A percentile compares a stretch with the other conserved stretches of the same genome.
phyloP scores from a whole-genome alignment of 2,329 filamentous ascomycete species.

The Phoma herbarum region DNA sequence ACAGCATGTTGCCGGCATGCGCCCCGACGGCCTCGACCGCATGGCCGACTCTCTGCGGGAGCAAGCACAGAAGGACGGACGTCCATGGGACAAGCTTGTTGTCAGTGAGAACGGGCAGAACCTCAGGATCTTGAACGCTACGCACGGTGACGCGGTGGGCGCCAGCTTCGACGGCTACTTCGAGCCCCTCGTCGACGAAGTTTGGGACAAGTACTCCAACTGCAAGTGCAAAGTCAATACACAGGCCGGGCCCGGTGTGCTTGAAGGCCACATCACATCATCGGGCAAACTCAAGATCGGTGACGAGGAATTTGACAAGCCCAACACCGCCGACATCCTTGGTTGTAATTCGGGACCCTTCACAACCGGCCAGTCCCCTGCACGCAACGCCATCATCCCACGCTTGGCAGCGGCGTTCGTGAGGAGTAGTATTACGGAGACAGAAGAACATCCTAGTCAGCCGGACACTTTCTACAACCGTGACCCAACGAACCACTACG shows the following conservation, averaged over 20 bases:
- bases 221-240: slow-evolving; percentile 16
- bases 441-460: slow-evolving; percentile 4
- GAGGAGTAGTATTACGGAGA: slow-evolving; percentile 4
- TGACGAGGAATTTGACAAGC: slow-evolving; percentile 15
- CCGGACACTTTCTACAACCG: slow-evolving; percentile 15
- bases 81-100: slow-evolving; percentile 16
- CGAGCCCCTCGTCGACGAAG: slow-evolving; percentile 19
- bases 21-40: slow-evolving; percentile 8
- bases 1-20: slow-evolving; percentile 17
- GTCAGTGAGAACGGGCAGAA: slow-evolving; percentile 8
- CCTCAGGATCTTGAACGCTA: slow-evolving; percentile 15
- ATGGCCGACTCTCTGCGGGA: slow-evolving; percentile 12
- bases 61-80: slow-evolving; percentile 18
- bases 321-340: slow-evolving; percentile 16
- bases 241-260: slow-evolving; percentile 11
- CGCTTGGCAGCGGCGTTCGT: slow-evolving; percentile 17
- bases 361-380: slow-evolving; percentile 8
- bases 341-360: slow-evolving; percentile 18
- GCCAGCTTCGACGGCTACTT: slow-evolving; percentile 18
- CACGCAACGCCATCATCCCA: slow-evolving; percentile 19
- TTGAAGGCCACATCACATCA: slow-evolving; percentile 11
- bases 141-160: slow-evolving; percentile 17
- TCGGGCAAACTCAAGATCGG: slow-evolving; percentile 11
- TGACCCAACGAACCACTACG: slow-evolving; percentile 18
- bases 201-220: slow-evolving; percentile 10